A percentile compares a stretch with the other conserved stretches of the same genome.
Conservation (phyloP, 768 basidiomycete genomes). For the Calocybe cyanea region DNA sequence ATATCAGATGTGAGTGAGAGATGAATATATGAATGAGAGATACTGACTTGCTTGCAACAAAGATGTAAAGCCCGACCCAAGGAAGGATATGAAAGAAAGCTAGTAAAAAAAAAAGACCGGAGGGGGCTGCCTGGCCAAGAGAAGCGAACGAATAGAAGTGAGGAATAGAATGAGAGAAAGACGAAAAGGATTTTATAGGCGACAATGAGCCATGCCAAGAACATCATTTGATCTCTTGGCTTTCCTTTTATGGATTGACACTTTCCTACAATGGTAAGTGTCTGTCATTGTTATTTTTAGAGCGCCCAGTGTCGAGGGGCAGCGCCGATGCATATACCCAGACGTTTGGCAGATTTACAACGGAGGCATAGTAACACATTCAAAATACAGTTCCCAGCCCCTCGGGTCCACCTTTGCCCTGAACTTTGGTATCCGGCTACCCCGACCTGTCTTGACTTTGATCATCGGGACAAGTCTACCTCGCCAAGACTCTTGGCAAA, state of each 20-base stretch:
- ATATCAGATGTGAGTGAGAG: slow-evolving; percentile 3
- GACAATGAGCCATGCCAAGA: background rate
- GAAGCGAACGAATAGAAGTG: slow-evolving; percentile 20
- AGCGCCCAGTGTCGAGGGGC: slow-evolving; percentile 2
- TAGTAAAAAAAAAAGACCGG: slow-evolving; percentile 29
- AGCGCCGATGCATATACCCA: background rate
- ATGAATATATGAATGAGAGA: background rate
- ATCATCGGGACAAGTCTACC: no score
- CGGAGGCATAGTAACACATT: background rate
- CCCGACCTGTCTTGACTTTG: background rate
- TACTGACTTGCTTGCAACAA: slow-evolving; percentile 24
- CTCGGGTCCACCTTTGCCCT: background rate
- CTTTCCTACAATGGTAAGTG: slow-evolving; percentile 4
- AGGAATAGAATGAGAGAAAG: slow-evolving; percentile 1
- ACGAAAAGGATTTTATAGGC: slow-evolving; percentile 21
- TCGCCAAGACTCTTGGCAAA: no score
- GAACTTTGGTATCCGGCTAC: slow-evolving; percentile 3
- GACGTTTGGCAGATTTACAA: slow-evolving; percentile 11
- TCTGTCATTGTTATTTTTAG: slow-evolving; percentile 4
- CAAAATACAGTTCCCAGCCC: no score
- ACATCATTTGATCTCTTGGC: slow-evolving; percentile 6
- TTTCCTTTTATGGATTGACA: slow-evolving; percentile 5
- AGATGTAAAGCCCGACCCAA: slow-evolving; percentile 27
- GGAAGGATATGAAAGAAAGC: slow-evolving; percentile 15
- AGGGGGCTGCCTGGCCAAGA: slow-evolving; percentile 38